These are phyloP conservation scores for Chlorokybus atmophyticus DNA, from an alignment of 139 green algal species.

Conservation along the genomic window DNA sequence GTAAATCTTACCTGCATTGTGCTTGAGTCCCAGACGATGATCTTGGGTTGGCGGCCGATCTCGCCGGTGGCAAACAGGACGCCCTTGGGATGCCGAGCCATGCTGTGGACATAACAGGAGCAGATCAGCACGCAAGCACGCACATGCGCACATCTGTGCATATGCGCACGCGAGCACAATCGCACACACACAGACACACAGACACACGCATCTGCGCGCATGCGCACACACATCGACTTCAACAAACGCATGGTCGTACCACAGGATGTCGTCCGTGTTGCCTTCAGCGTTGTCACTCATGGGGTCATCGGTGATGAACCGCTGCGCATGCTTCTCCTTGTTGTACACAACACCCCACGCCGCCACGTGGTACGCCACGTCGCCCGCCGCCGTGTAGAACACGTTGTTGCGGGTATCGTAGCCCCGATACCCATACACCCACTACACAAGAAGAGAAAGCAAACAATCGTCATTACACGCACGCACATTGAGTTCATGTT, in stretches of 20 bases:
- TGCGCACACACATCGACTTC: too few species aligned
- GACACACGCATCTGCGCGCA: too few species aligned
- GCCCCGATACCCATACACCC: background rate
- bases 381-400: background rate
- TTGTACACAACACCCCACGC: slow-evolving; percentile 50
- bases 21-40: background rate
- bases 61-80: slow-evolving; percentile 1
- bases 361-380: slow-evolving; percentile 43
- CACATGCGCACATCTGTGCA: too few species aligned
- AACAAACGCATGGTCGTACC: too few species aligned
- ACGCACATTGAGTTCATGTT: too few species aligned
- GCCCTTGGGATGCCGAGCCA: background rate
- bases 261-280: slow-evolving; percentile 55
- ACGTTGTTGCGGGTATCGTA: background rate
- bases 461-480: too few species aligned
- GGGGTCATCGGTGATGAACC: slow-evolving; percentile 48
- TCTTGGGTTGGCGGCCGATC: background rate
- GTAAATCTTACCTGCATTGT: background rate
- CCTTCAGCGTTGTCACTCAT: background rate
- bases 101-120: too few species aligned
- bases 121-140: too few species aligned
- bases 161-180: too few species aligned
- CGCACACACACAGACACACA: too few species aligned
- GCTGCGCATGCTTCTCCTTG: slow-evolving; percentile 36
- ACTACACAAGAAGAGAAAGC: too few species aligned